Evolutionary conservation across 225 moss, liverwort and hornwort genomes (phyloP).

Genomic region (Climacium dendroides): DNA sequence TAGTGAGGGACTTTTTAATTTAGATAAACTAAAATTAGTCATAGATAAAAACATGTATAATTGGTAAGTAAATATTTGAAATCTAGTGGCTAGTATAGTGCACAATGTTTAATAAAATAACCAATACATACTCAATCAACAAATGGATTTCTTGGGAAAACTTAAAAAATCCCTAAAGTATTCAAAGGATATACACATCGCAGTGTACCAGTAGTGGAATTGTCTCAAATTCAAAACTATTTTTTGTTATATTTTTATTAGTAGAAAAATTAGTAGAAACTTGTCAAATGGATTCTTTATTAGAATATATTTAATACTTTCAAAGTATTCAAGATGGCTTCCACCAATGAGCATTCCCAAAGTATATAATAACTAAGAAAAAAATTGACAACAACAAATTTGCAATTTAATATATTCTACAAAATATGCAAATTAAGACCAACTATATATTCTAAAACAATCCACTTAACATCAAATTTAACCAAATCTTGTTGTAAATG

Average conservation of each 20-base stretch:
- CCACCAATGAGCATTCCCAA: background rate
- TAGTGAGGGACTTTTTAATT: background rate
- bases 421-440: background rate
- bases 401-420: background rate
- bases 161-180: too few relatives aligned
- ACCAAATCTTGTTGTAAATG: background rate
- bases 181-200: background rate
- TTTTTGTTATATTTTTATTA: background rate
- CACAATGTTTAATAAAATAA: background rate
- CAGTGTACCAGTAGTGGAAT: background rate
- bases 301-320: accelerated
- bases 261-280: too few relatives aligned
- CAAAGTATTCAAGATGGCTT: background rate
- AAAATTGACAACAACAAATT: background rate
- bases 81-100: background rate
- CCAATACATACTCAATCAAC: background rate
- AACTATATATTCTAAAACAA: background rate
- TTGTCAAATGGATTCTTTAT: background rate
- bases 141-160: too few relatives aligned
- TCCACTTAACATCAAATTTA: background rate
- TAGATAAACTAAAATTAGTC: background rate
- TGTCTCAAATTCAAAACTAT: background rate
- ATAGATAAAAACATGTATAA: background rate
- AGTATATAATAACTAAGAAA: background rate
- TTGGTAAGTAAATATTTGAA: background rate